phyloP scores from a whole-genome alignment of 1,284 basidiomycete genomes.

The Trametes polyzona region DNA sequence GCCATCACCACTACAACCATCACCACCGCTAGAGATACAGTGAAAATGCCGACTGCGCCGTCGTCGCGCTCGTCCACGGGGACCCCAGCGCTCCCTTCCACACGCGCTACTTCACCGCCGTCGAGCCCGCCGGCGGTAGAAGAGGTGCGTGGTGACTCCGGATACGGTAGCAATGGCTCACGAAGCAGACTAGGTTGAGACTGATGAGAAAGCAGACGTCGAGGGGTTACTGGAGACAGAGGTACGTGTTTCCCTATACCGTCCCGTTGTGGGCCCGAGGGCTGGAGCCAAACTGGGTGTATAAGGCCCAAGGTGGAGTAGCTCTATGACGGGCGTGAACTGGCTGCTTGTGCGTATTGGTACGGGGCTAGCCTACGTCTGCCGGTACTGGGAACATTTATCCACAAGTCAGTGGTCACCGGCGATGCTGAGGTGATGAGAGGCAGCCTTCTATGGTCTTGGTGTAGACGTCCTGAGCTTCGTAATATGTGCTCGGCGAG shows the following conservation, averaged over 20 bases:
- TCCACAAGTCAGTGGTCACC: too few species aligned
- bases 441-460: too few species aligned
- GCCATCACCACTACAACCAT: not conserved
- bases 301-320: too few species aligned
- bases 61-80: constrained; percentile 15
- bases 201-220: not conserved
- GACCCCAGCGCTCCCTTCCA: constrained; percentile 13
- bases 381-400: too few species aligned
- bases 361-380: too few species aligned
- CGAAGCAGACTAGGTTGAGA: not conserved
- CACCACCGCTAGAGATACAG: not conserved
- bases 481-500: too few species aligned
- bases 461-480: too few species aligned
- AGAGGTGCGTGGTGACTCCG: not conserved
- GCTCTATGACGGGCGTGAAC: too few species aligned
- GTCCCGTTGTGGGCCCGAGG: not conserved
- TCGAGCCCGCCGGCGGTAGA: constrained; percentile 17
- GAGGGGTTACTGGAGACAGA: not conserved
- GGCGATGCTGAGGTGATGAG: too few species aligned
- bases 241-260: not conserved
- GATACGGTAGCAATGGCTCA: not conserved
- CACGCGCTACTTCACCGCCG: constrained; percentile 24
- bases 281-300: too few species aligned
- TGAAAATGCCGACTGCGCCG: constrained; percentile 14
- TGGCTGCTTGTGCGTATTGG: too few species aligned